Conservation (phyloP, 148 eudicot species). For the Fagopyrum homotropicum region DNA sequence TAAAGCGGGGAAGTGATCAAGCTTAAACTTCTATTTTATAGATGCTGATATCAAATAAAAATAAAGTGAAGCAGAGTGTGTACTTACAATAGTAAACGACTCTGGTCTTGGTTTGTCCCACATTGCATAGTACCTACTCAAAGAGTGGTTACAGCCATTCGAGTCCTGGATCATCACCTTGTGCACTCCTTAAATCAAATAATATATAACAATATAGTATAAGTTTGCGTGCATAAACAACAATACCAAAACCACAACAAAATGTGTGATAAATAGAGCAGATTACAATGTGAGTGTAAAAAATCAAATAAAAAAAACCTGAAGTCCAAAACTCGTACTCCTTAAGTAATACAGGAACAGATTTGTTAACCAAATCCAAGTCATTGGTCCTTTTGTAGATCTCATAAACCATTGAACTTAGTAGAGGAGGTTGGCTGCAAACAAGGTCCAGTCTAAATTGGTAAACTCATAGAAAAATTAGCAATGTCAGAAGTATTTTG, state of each 20-base stretch:
- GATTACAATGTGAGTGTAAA: not conserved
- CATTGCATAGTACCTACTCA: conserved; percentile 84
- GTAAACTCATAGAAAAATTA: not conserved
- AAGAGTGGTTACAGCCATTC: conserved; percentile 37
- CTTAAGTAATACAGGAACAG: conserved; percentile 66
- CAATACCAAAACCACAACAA: not conserved
- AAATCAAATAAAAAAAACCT: conserved; percentile 30
- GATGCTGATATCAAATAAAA: not conserved
- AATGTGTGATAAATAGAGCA: no score
- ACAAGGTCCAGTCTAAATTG: not conserved
- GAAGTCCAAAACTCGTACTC: conserved; percentile 81
- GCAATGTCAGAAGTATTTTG: not conserved
- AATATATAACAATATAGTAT: not conserved
- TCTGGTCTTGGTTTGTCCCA: conserved; percentile 96
- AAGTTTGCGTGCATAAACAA: not conserved
- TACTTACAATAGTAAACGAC: conserved; percentile 63
- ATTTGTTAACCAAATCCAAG: conserved; percentile 36
- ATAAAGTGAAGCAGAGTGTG: not conserved
- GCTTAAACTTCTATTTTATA: conserved; percentile 1
- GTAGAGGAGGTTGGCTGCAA: conserved; percentile 82
- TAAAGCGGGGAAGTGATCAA: not conserved
- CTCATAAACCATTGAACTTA: conserved; percentile 75
- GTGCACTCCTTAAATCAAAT: conserved; percentile 51
- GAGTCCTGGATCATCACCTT: conserved; percentile 58
- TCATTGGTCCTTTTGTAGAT: conserved; percentile 62